phyloP scores from a whole-genome alignment of 352 stramenopile species.

The Phytophthora pinifolia region DNA sequence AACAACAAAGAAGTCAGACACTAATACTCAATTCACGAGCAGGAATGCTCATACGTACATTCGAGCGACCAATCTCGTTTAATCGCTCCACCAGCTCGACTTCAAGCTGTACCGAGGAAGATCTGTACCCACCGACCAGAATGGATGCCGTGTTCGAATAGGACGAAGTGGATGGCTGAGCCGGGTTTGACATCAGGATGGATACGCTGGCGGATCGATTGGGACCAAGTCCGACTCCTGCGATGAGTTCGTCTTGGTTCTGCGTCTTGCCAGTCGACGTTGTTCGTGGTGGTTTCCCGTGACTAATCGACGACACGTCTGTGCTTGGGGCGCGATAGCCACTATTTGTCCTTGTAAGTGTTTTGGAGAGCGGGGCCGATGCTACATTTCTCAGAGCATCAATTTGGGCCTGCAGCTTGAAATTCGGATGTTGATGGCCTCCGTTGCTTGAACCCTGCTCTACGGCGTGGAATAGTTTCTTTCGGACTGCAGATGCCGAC shows the following conservation, averaged over 20 bases:
- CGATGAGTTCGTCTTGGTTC: constrained; percentile 29
- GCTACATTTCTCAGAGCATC: constrained; percentile 37
- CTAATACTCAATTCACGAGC: background rate
- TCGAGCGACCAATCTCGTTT: constrained; percentile 68
- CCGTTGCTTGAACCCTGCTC: constrained; percentile 41
- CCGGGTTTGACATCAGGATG: constrained; percentile 15
- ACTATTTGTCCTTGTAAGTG: constrained; percentile 3
- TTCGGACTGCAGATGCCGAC: constrained; percentile 64
- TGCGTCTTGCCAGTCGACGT: constrained; percentile 5
- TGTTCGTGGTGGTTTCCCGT: constrained; percentile 8
- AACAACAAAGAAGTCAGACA: constrained; percentile 1
- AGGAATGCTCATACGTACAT: constrained; percentile 27
- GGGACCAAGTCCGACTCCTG: constrained; percentile 24
- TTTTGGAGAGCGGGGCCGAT: constrained; percentile 14
- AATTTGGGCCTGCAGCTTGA: constrained; percentile 39
- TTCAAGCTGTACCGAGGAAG: constrained; percentile 53
- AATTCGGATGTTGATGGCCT: constrained; percentile 29
- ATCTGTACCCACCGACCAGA: constrained; percentile 47
- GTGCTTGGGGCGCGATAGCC: constrained; percentile 10
- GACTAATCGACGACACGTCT: constrained; percentile 7
- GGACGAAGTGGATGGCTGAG: background rate
- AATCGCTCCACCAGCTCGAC: constrained; percentile 62
- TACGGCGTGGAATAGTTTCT: constrained; percentile 61
- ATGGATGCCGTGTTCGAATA: constrained; percentile 8
- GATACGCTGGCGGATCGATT: constrained; percentile 16